phyloP scores from a whole-genome alignment of 1,284 basidiomycete genomes.

The Ceraceosorus guamensis region DNA sequence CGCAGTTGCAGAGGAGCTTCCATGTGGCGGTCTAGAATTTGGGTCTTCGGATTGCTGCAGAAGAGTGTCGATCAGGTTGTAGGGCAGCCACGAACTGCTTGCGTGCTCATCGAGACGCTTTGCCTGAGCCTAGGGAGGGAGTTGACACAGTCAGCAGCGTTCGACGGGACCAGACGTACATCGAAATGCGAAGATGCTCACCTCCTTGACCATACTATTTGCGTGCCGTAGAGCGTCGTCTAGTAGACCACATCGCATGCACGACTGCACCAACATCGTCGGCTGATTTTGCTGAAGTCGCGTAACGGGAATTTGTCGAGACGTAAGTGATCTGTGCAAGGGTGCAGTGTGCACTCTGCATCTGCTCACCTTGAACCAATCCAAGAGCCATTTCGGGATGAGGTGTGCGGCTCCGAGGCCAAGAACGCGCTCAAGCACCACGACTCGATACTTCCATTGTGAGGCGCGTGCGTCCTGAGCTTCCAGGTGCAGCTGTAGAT shows the following conservation, averaged over 20 bases:
- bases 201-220: slow-evolving; percentile 63
- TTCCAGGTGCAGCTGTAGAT: slow-evolving; percentile 70
- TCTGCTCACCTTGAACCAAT: slow-evolving; percentile 59
- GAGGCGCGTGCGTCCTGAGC: slow-evolving; percentile 61
- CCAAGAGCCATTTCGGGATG: slow-evolving; percentile 74
- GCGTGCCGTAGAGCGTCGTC: slow-evolving; percentile 68
- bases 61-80: slow-evolving; percentile 4
- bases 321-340: slow-evolving; percentile 8
- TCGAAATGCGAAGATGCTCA: slow-evolving; percentile 35
- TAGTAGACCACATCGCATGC: slow-evolving; percentile 70
- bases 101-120: neutral
- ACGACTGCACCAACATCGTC: slow-evolving; percentile 68
- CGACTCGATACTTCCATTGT: slow-evolving; percentile 59
- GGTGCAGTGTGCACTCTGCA: slow-evolving; percentile 4
- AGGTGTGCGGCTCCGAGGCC: slow-evolving; percentile 57
- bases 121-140: neutral
- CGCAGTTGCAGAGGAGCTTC: neutral
- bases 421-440: slow-evolving; percentile 67
- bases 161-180: neutral
- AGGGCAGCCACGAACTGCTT: slow-evolving; percentile 3
- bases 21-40: neutral
- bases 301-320: slow-evolving; percentile 16
- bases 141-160: neutral
- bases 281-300: slow-evolving; percentile 60
- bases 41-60: slow-evolving; percentile 2